Conservation (phyloP, 2,329 filamentous ascomycete species). For the Phoma sp. region DNA sequence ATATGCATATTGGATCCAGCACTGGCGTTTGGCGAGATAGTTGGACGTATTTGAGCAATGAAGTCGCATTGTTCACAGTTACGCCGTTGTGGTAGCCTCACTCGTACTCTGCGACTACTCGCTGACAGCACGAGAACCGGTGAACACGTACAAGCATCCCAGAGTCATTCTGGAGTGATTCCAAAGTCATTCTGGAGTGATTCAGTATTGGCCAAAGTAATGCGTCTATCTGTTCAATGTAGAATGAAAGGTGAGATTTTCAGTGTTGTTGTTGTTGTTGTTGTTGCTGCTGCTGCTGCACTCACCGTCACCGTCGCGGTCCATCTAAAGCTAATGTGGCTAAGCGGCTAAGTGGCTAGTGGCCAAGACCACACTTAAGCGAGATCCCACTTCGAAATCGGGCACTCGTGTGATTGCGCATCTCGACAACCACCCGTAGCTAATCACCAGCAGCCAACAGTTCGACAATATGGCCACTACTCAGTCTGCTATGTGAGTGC, state of each 20-base stretch:
- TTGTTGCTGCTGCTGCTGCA: not conserved
- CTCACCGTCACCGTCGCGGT: not conserved
- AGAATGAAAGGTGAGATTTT: too few species aligned
- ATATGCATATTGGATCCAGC: constrained; percentile 1
- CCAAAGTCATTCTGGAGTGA: too few species aligned
- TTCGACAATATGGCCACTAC: constrained; percentile 51
- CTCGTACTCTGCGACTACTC: too few species aligned
- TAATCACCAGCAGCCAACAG: constrained; percentile 30
- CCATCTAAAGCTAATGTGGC: not conserved
- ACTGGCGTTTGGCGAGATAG: constrained; percentile 1
- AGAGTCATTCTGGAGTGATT: too few species aligned
- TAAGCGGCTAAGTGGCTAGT: too few species aligned
- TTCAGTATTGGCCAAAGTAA: too few species aligned
- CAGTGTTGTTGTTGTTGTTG: too few species aligned
- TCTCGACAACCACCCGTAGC: constrained; percentile 36
- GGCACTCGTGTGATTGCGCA: not conserved
- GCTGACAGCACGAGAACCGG: too few species aligned
- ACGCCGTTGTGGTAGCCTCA: too few species aligned
- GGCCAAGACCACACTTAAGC: not conserved
- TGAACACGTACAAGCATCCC: too few species aligned
- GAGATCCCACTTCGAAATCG: constrained; percentile 14
- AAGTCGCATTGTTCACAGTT: not conserved
- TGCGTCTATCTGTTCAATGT: too few species aligned
- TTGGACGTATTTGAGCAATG: not conserved
- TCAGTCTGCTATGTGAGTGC: constrained; percentile 51